Conservation (phyloP, 202 grass and related monocot genomes). For the Eragrostis tef region DNA sequence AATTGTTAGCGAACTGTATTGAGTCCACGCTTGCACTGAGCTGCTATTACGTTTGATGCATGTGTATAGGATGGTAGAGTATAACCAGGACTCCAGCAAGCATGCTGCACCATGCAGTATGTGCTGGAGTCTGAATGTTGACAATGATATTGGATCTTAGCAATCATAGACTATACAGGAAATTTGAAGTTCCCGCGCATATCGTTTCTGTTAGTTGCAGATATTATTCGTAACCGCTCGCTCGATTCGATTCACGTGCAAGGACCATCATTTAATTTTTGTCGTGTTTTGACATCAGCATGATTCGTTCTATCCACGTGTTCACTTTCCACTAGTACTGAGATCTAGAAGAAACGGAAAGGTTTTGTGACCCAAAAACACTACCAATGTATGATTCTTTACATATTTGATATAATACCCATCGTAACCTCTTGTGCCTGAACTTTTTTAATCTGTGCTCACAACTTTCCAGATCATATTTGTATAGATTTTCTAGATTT, state of each 20-base stretch:
- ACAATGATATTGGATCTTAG: constrained; percentile 2
- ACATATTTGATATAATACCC: neutral
- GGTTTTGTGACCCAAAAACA: neutral
- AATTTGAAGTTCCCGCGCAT: neutral
- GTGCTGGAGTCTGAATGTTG: neutral
- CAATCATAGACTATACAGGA: neutral
- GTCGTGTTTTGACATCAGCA: constrained; percentile 26
- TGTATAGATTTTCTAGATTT: neutral
- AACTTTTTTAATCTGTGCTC: neutral
- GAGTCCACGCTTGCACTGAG: neutral
- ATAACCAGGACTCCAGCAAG: neutral
- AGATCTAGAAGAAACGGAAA: constrained; percentile 7
- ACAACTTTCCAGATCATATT: neutral
- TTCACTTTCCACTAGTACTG: neutral
- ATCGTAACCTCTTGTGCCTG: neutral
- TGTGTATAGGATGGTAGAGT: neutral
- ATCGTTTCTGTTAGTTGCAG: neutral
- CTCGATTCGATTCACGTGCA: constrained; percentile 8
- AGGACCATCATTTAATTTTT: constrained; percentile 18
- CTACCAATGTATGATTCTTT: neutral
- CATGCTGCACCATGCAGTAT: neutral
- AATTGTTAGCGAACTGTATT: neutral
- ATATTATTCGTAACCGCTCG: neutral
- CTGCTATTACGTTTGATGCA: neutral
- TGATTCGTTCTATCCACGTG: neutral